Percentiles rank a stretch among this genome's conserved stretches.
Conservation (phyloP, 2,329 filamentous ascomycete genomes). For the Thermoascus crustaceus region DNA sequence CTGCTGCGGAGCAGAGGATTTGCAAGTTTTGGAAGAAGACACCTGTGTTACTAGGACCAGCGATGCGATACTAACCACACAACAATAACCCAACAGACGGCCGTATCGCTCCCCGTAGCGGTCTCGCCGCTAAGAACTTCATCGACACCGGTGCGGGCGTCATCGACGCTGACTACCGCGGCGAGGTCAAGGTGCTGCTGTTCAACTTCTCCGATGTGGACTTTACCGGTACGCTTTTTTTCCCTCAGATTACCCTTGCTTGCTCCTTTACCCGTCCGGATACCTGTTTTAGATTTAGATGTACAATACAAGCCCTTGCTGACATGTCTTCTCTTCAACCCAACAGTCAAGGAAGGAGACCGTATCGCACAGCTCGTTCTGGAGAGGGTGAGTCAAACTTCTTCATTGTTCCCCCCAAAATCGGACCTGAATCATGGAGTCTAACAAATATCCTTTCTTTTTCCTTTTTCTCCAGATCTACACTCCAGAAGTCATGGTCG, state of each 20-base stretch:
- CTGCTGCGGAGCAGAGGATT: no score
- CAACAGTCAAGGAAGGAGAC: constrained; percentile 67
- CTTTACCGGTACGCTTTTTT: constrained; percentile 48
- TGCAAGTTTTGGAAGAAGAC: no score
- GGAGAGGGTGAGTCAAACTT: constrained; percentile 54
- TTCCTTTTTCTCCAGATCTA: constrained; percentile 52
- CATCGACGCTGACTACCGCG: constrained; percentile 95
- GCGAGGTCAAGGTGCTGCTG: constrained; percentile 85
- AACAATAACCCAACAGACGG: constrained; percentile 53
- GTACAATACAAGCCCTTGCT: no score
- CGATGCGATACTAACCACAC: no score
- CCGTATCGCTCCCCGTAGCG: constrained; percentile 81
- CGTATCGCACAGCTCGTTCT: constrained; percentile 88
- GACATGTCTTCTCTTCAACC: not conserved
- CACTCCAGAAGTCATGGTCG: constrained; percentile 85
- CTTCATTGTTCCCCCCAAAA: not conserved
- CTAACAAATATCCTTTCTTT: not conserved
- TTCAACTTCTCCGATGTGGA: constrained; percentile 85
- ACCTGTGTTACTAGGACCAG: no score
- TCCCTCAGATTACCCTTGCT: not conserved
- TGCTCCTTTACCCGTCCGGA: no score
- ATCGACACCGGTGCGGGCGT: constrained; percentile 95
- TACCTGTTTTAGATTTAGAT: no score
- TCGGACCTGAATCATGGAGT: not conserved
- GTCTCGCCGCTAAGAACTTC: constrained; percentile 84